Base-by-base conservation (phyloP, 2,329 filamentous ascomycete species). In the Ophioceras dolichostomum region DNA sequence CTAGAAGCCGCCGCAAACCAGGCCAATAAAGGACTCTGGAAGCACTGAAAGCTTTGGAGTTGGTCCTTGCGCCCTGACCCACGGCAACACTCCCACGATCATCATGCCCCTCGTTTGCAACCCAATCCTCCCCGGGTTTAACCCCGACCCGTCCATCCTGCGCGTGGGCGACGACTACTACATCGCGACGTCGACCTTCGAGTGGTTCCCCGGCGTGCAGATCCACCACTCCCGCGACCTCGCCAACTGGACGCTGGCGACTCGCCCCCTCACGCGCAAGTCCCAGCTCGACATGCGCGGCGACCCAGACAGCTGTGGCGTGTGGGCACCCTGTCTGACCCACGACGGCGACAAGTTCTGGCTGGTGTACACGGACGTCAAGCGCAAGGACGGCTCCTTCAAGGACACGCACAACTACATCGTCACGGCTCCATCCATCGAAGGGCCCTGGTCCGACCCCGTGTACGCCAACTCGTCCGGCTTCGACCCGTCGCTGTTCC, bases 351-450 rank as follows among this genome's bases (percentile, higher is more conserved):
- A 67, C 3, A 65, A 57, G 38, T 79, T 77, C 54, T 79, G 68
- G 64, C 65, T 79, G 5, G 40, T 79, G 2, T 79, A 76, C 51
- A 77, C 74, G 1, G 73, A 79, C 46, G 73, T 79, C 13, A 79
- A 78, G 56, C 71, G 75, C 44, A 79, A 79, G 50, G 76, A 79
- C 45, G 76, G 75, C 10, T 71, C 67, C 3, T 78, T 76, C 62
- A 77, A 76, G 50, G 74, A 78, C 46, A 65, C 70, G 1, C 74
- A 69, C 44, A 79, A 78, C 47, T 79, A 78, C 49, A 76, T 79
- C 40, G 67, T 79, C 37, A 68, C 49, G 24, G 64, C 70, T 1
- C 56, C 63, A 0, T 45, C 56, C 5, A 70, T 78, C 37, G 62
- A 69, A 27, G 75, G 74, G 0, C 73, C 73, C 0, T 79, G 75